Evolutionary conservation across 2,329 filamentous ascomycete genomes (phyloP), one percentile per base, ranked within the genome.

Genomic region (Aspergillus sp.): DNA sequence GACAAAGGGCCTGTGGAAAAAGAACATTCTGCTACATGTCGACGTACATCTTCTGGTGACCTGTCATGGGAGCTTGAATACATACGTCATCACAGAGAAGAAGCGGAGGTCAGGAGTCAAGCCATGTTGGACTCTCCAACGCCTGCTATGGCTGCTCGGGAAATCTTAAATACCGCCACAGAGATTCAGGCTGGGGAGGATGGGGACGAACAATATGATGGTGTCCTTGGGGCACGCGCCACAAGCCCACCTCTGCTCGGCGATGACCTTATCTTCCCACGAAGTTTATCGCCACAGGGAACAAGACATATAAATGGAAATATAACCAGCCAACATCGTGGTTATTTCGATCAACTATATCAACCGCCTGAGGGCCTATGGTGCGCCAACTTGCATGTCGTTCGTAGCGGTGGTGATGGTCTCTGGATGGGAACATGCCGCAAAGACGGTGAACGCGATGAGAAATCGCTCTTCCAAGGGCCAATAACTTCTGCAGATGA

Each of bases 231-330:
- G 36, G 27, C 75, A 26, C 82, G 81, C 50, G 72, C 73, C 39
- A 76, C 77, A 28, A 78, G 76, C 38, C 91, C 91, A 36, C 91
- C 91, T 7, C 94, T 97, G 89, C 79, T 95, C 7, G 91, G 91
- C 47, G 72, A 75, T 48, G 86, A 94, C 55, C 78, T 97, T 46
- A 73, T 76, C 28, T 94, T 96, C 63, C 86, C 88, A 32, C 80
- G 79, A 62, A 95, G 88, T 62, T 76, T 78, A 7, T 95, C 90
- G 28, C 91, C 91, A 4, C 84, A 91, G 64, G 80, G 83, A 46
- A 94, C 89, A 10, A 83, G 88, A 58, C 85, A 94, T 58, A 88
- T 94, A 61, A 82, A 86, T 1, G 83, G 86, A 47, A 85, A 88
- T 60, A 66, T 70, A 6, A 73, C 71, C 7, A 63, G 78, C 71